A percentile compares a stretch with the other conserved stretches of the same genome.
phyloP scores from a whole-genome alignment of 164 flowering plant genomes.

The Piper longum region DNA sequence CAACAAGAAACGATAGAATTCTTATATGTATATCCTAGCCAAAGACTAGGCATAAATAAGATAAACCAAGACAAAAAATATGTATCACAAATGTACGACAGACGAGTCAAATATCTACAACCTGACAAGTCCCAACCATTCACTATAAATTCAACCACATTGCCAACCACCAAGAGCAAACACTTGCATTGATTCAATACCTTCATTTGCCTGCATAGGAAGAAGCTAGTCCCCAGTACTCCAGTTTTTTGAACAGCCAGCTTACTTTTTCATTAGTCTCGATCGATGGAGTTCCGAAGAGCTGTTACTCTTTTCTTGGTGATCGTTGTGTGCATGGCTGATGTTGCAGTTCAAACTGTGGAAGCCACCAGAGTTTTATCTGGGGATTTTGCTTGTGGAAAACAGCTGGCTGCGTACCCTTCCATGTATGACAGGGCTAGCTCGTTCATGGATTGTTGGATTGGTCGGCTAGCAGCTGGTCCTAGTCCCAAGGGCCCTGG shows the following conservation, averaged over 20 bases:
- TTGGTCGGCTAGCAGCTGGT: conserved; percentile 7
- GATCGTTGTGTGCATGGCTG: not conserved
- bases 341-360: not conserved
- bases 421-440: conserved; percentile 5
- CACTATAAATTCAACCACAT: not conserved
- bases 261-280: not conserved
- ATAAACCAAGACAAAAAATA: not conserved
- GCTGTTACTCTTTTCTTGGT: conserved; percentile 3
- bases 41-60: not conserved
- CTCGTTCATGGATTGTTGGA: conserved; percentile 4
- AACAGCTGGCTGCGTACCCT: conserved; percentile 7
- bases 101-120: not conserved
- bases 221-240: not conserved
- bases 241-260: not conserved
- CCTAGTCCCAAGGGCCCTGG: conserved; percentile 12
- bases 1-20: conserved; percentile 1
- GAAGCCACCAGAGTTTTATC: conserved; percentile 7
- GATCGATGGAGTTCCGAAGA: conserved; percentile 2
- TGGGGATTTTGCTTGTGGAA: not conserved
- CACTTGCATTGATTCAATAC: not conserved
- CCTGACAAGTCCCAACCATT: not conserved
- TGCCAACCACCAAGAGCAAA: not conserved
- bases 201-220: not conserved
- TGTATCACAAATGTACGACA: not conserved
- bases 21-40: not conserved